A percentile compares a stretch with the other conserved stretches of the same genome.
Conservation (phyloP, 176 grass and related monocot species). For the Oryza meridionalis region DNA sequence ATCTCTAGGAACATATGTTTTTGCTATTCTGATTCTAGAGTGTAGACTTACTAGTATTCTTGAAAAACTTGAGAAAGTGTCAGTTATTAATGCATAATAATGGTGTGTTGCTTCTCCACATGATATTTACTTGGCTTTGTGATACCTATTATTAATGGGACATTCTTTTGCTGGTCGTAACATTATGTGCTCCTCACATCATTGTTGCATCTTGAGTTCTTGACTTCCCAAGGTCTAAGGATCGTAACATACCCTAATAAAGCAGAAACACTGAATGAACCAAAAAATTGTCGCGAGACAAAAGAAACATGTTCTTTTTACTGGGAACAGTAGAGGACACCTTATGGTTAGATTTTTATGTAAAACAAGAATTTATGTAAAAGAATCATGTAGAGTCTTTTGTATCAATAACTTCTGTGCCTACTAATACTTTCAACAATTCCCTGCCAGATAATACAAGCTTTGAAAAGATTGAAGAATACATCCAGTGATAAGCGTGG, state of each 20-base stretch:
- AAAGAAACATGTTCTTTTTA: neutral
- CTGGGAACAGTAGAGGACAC: too few relatives aligned
- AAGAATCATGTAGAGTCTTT: neutral
- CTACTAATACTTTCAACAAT: constrained; percentile 13
- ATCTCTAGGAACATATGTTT: neutral
- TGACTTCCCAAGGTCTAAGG: neutral
- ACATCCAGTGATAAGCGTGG: constrained; percentile 67
- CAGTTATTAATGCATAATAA: neutral
- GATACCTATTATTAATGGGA: neutral
- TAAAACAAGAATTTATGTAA: too few relatives aligned
- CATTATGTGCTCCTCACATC: neutral
- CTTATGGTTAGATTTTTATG: too few relatives aligned
- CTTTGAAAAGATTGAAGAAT: constrained; percentile 87
- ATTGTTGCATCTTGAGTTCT: neutral
- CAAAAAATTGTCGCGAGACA: neutral
- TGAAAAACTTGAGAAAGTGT: constrained; percentile 13
- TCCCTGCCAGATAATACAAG: constrained; percentile 71
- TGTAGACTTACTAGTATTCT: neutral
- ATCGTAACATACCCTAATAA: neutral
- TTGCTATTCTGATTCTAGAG: neutral
- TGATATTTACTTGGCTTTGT: neutral
- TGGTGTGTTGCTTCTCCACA: neutral
- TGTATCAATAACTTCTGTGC: constrained; percentile 2
- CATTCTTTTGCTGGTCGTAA: neutral
- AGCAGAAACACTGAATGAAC: neutral